Conservation (phyloP, 768 basidiomycete genomes). For the Thelephora ganbajun region DNA sequence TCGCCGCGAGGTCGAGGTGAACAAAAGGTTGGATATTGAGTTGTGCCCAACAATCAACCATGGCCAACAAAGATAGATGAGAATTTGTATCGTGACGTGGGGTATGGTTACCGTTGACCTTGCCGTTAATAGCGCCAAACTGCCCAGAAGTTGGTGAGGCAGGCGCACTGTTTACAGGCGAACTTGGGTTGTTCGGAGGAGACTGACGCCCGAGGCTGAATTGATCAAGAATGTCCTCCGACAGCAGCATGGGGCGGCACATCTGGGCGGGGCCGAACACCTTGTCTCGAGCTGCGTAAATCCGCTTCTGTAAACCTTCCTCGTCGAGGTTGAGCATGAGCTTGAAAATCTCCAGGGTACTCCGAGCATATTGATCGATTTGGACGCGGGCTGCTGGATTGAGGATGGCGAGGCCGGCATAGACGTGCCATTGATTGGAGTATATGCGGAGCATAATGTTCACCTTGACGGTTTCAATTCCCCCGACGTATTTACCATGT, state of each 20-base stretch:
- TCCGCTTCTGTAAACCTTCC: slow-evolving; percentile 45
- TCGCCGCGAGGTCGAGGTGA: slow-evolving; percentile 87
- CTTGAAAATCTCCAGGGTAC: slow-evolving; percentile 84
- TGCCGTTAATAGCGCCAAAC: background rate
- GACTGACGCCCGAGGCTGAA: slow-evolving; percentile 62
- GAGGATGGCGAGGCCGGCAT: slow-evolving; percentile 94
- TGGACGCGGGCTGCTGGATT: slow-evolving; percentile 83
- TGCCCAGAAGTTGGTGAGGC: background rate
- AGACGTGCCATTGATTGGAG: slow-evolving; percentile 97
- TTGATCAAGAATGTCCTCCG: slow-evolving; percentile 73
- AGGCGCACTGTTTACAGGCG: slow-evolving; percentile 3
- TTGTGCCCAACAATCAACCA: slow-evolving; percentile 97
- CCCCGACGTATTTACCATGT: slow-evolving; percentile 85
- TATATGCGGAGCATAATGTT: slow-evolving; percentile 96
- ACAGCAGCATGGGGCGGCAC: slow-evolving; percentile 62
- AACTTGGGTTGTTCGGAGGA: slow-evolving; percentile 7
- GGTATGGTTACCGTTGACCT: background rate
- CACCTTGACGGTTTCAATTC: slow-evolving; percentile 95
- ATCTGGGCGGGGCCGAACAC: slow-evolving; percentile 49
- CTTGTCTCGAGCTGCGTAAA: slow-evolving; percentile 56
- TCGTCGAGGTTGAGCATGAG: slow-evolving; percentile 67
- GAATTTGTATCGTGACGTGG: slow-evolving; percentile 52
- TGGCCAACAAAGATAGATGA: slow-evolving; percentile 86
- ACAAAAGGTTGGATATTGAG: slow-evolving; percentile 79
- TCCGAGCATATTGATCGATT: slow-evolving; percentile 83